These are phyloP conservation scores for Mortierella hygrophila DNA, from an alignment of 192 early-diverging fungal genomes.

Conservation along the genomic window DNA sequence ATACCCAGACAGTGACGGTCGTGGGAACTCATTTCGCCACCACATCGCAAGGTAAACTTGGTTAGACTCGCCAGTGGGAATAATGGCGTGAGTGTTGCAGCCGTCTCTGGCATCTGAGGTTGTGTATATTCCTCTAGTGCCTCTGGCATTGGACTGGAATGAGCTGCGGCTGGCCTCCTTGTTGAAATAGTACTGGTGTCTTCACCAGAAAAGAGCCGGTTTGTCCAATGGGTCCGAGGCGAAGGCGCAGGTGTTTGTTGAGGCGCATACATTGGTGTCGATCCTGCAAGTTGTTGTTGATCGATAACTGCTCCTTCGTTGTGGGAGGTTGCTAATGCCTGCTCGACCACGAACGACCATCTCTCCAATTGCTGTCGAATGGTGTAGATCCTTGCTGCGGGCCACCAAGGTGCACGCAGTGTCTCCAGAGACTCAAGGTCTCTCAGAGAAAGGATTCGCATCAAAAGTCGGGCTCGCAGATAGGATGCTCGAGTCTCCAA, in stretches of 20 bases:
- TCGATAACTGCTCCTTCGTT: background rate
- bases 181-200: background rate
- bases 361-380: conserved; percentile 36
- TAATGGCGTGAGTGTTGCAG: background rate
- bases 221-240: background rate
- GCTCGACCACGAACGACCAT: conserved; percentile 43
- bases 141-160: background rate
- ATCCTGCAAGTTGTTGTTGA: background rate
- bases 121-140: background rate
- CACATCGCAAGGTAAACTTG: conserved; percentile 18
- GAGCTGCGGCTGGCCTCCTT: background rate
- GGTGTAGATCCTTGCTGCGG: conserved; percentile 30
- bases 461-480: conserved; percentile 21
- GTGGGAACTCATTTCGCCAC: conserved; percentile 29
- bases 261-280: background rate
- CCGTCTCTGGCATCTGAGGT: background rate
- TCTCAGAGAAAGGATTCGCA: conserved; percentile 15
- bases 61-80: conserved; percentile 28
- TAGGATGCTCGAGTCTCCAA: conserved; percentile 23
- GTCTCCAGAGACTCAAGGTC: conserved; percentile 23
- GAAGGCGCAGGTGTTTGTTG: background rate
- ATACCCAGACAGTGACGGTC: conserved; percentile 21
- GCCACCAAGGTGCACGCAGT: conserved; percentile 36
- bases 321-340: background rate
- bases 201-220: background rate